Percentiles rank a stretch among this genome's conserved stretches.
Evolutionary conservation across 2,329 filamentous ascomycete genomes (phyloP).

Genomic region (Clonostachys byssicola): DNA sequence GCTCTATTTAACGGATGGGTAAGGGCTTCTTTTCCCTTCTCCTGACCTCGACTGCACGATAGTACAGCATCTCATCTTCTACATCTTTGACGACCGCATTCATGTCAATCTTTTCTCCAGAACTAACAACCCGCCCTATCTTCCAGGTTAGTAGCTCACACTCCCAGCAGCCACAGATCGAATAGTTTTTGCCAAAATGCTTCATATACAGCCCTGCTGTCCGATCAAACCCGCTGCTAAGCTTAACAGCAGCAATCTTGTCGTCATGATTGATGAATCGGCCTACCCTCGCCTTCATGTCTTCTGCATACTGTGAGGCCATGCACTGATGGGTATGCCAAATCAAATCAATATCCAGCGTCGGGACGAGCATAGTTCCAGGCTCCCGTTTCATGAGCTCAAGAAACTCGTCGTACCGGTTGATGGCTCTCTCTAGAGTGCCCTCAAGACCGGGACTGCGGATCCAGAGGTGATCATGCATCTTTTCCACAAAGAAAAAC

Average conservation of each 20-base stretch:
- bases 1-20: not conserved
- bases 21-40: slow-evolving; percentile 1
- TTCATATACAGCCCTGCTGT: slow-evolving; percentile 20
- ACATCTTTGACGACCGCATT: slow-evolving; percentile 1
- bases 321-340: slow-evolving; percentile 38
- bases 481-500: slow-evolving; percentile 31
- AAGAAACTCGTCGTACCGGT: slow-evolving; percentile 31
- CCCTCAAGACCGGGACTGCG: slow-evolving; percentile 23
- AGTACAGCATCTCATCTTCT: slow-evolving; percentile 2
- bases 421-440: slow-evolving; percentile 24
- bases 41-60: slow-evolving; percentile 3
- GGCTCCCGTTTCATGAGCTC: slow-evolving; percentile 20
- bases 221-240: slow-evolving; percentile 17
- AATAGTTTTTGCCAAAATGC: slow-evolving; percentile 27
- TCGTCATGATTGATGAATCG: slow-evolving; percentile 33
- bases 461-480: slow-evolving; percentile 31
- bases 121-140: slow-evolving; percentile 4
- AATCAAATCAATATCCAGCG: slow-evolving; percentile 32
- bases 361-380: slow-evolving; percentile 25
- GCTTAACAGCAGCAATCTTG: slow-evolving; percentile 16
- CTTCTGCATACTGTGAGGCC: slow-evolving; percentile 15
- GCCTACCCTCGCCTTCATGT: slow-evolving; percentile 7
- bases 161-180: slow-evolving; percentile 27
- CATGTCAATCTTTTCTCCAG: not conserved
- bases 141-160: slow-evolving; percentile 23